Base-by-base conservation (phyloP, 148 eudicot genomes). In the Heliosperma pusillum region DNA sequence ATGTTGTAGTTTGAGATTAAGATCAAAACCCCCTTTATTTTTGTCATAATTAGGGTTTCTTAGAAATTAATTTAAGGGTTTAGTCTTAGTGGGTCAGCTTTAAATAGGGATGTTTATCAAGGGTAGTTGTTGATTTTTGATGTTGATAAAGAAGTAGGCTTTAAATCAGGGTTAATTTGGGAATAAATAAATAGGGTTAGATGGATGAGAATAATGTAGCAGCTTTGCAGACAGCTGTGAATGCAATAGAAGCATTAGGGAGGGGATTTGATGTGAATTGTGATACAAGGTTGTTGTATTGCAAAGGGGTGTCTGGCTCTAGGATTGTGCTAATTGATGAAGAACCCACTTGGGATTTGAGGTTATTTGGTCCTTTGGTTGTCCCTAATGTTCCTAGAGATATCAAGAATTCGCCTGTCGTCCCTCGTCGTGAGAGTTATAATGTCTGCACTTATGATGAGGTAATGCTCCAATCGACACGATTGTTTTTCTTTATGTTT, bases 241-340 rank as follows among this genome's bases (percentile, higher is more conserved):
- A 87, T 85, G 84, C 97, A 47, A 86, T 93, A 65, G 87, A 91
- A 89, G 92, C 98, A 42, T 72, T 93, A 55, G 98, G 98, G 2
- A 89, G 90, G 81, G 98, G 98, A 1, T 93, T 93, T 79, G 98
- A 93, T 83, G 88, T 93, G 22, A 93, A 93, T 75, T 93, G 87
- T 64, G 98, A 93, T 80, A 89, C 92, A 8, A 86, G 98, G 81
- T 89, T 91, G 85, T 78, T 93, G 62, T 93, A 93, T 58, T 93
- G 98, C 76, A 93, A 93, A 80, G 98, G 98, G 40, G 74, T 83
- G 6, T 69, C 85, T 16, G 91, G 95, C 66, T 90, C 97, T 65
- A 89, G 87, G 80, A 80, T 93, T 72, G 87, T 93, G n/a, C 90
- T 88, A 77, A 81, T 91, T 78, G 92, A 91, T 75, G 90, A 86